phyloP scores from a whole-genome alignment of 305 asterid genomes.

The Fraxinus greggii region DNA sequence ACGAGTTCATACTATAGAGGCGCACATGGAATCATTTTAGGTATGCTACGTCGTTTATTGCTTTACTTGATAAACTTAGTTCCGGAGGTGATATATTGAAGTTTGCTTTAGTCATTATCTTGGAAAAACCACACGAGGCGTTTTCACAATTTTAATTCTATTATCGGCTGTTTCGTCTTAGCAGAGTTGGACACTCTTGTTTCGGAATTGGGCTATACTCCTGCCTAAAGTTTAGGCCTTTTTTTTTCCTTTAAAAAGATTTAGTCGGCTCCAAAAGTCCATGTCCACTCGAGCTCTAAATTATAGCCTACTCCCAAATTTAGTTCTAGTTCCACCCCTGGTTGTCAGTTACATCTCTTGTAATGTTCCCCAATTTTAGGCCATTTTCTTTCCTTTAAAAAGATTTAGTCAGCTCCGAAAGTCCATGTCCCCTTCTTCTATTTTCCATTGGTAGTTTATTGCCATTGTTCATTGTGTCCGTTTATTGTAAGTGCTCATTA shows the following conservation, averaged over 20 bases:
- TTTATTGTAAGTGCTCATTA: background rate
- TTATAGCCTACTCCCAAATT: background rate
- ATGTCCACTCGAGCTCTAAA: background rate
- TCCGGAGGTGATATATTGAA: background rate
- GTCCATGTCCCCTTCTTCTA: background rate
- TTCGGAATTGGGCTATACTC: background rate
- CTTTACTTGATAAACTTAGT: background rate
- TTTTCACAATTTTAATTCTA: background rate
- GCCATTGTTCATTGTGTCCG: background rate
- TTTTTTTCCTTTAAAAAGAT: background rate
- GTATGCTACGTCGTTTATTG: slow-evolving; percentile 27
- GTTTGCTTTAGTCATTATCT: background rate
- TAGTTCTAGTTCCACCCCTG: background rate
- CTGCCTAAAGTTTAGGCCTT: background rate
- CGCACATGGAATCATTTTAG: slow-evolving; percentile 88
- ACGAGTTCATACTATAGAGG: slow-evolving; percentile 86
- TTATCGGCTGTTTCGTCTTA: background rate
- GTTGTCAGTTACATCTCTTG: background rate
- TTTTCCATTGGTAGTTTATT: background rate
- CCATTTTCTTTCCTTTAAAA: too few species aligned
- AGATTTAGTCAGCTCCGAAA: too few species aligned
- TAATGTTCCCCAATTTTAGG: background rate
- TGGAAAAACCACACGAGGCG: background rate
- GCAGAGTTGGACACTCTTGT: background rate
- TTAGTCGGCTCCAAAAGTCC: background rate